These are phyloP conservation scores for Didymellaceae sp. DNA, from an alignment of 2,329 filamentous ascomycete species.

Conservation along the genomic window DNA sequence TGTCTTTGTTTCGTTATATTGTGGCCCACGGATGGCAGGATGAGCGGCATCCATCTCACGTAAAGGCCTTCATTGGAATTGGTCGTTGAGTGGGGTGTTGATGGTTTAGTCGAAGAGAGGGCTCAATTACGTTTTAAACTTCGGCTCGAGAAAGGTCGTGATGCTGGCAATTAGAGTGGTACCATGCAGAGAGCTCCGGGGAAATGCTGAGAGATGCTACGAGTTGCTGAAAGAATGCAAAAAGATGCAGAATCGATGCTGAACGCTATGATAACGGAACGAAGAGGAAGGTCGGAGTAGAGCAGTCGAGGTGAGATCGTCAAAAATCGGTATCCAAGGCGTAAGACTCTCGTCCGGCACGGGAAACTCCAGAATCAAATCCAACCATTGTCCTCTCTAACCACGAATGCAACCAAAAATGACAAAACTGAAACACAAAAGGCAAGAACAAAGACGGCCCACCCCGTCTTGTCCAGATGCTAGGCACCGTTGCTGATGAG, in stretches of 20 bases:
- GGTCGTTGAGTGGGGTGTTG: slow-evolving; percentile 17
- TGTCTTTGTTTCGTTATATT: neutral
- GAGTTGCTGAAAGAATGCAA: slow-evolving; percentile 11
- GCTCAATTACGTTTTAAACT: no score
- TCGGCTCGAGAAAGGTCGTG: neutral
- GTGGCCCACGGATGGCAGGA: slow-evolving; percentile 1
- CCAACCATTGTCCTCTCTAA: slow-evolving; percentile 17
- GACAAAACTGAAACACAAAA: slow-evolving; percentile 38
- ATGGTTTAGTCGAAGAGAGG: neutral
- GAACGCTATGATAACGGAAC: slow-evolving; percentile 11
- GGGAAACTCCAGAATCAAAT: neutral
- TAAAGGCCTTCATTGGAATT: neutral
- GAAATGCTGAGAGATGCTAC: slow-evolving; percentile 13
- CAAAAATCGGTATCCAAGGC: slow-evolving; percentile 1
- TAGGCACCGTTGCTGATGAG: slow-evolving; percentile 41
- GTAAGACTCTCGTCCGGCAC: neutral
- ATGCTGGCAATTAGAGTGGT: neutral
- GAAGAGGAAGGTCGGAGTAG: slow-evolving; percentile 1
- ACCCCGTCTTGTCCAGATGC: slow-evolving; percentile 48
- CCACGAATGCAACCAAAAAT: slow-evolving; percentile 36
- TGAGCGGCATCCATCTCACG: neutral
- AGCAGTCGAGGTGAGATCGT: neutral
- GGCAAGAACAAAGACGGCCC: slow-evolving; percentile 49
- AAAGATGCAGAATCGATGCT: slow-evolving; percentile 13
- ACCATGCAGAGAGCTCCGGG: slow-evolving; percentile 8